Base-by-base conservation (phyloP, 805 yeast genomes). In the Candida chauliodis region DNA sequence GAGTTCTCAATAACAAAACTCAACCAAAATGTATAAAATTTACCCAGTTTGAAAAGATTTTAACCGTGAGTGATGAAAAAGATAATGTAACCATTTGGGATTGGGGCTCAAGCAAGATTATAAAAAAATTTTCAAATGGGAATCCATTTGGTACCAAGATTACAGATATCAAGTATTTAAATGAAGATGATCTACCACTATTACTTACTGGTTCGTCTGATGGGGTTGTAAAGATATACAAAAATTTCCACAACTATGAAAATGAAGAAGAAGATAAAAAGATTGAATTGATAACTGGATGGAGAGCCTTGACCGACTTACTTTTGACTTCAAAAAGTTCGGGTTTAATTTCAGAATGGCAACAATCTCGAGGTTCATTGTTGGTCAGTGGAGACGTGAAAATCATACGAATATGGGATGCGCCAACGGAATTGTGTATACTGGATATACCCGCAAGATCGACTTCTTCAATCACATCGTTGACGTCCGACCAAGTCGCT, bases 351-450 rank as follows among this genome's bases (percentile, higher is more conserved):
- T 79, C 90, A 8, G 98, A 93, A 49, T 93, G 99, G 99, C 98
- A 91, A 58, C 99, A 93, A 55, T 83, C 93, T 31, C 69, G 96
- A 43, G 99, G 99, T 0, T 78, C 95, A 0, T 66, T 93, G 26
- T 66, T 91, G 38, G 96, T 86, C 1, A 89, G 96, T 28, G 99
- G 99, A 32, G 98, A 93, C 65, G 95, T 87, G 7, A 86, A 90
- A 51, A 81, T 89, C 17, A 87, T 93, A 39, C 70, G 95, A 41
- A 71, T 90, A 1, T 93, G 99, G 99, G 98, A 93, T 62, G 98
- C 98, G 0, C 93, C 96, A 9, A 70, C 96, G 24, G 99, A 93
- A 54, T 70, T 84, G 36, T 84, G 96, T 53, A 72, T 86, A 34
- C 77, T 78, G 13, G 96, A 89, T 51, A 83, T 93, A 35, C 96